Conservation (phyloP, 208 protist genomes). For the Wallacemonas sp. region DNA sequence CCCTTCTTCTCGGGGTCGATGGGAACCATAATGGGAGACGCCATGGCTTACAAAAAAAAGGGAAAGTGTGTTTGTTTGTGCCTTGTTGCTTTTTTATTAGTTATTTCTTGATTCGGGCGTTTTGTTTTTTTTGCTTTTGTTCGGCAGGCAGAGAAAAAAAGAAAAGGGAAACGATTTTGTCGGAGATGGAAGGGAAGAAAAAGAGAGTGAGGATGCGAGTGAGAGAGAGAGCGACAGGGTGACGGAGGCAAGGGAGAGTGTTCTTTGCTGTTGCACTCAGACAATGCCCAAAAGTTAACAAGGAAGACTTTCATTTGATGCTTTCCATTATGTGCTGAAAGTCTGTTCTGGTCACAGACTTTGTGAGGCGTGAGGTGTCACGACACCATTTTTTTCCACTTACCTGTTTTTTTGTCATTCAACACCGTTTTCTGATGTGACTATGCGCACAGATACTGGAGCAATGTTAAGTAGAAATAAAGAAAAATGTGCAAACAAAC, state of each 20-base stretch:
- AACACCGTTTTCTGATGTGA: neutral
- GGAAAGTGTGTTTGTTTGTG: slow-evolving; percentile 14
- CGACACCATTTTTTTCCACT: slow-evolving; percentile 2
- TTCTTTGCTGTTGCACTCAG: too few relatives aligned
- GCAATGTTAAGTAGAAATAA: too few relatives aligned
- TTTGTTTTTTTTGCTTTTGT: neutral
- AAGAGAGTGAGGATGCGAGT: too few relatives aligned
- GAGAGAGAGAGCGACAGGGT: slow-evolving; percentile 7
- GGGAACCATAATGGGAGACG: slow-evolving; percentile 63
- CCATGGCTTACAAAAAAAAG: slow-evolving; percentile 48
- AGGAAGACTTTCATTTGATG: too few relatives aligned
- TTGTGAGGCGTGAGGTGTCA: too few relatives aligned
- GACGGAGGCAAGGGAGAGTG: neutral
- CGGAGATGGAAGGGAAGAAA: too few relatives aligned
- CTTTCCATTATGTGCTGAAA: too few relatives aligned
- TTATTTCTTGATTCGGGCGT: neutral
- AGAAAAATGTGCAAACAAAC: slow-evolving; percentile 8
- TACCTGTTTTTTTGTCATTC: slow-evolving; percentile 1
- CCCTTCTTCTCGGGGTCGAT: slow-evolving; percentile 89
- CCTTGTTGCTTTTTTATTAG: slow-evolving; percentile 16
- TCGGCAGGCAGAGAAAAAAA: neutral
- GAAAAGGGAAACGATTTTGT: too few relatives aligned
- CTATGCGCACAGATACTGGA: too few relatives aligned
- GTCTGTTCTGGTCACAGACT: too few relatives aligned
- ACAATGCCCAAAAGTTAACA: too few relatives aligned